A percentile compares a stretch with the other conserved stretches of the same genome.
Conservation (phyloP, 129 eudicot species). For the Oenanthe sinensis region DNA sequence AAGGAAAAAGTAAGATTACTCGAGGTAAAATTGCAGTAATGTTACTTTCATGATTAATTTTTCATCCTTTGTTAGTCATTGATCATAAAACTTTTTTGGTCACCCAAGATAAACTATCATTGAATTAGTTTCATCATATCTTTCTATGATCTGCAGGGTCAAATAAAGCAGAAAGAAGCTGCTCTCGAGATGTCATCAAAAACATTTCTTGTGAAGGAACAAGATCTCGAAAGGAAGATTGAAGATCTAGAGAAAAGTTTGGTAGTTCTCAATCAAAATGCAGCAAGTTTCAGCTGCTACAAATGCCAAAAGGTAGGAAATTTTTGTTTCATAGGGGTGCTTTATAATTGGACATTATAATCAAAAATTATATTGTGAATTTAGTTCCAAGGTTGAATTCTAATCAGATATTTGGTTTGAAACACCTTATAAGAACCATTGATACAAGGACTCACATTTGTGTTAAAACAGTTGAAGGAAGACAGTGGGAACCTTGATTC, state of each 20-base stretch:
- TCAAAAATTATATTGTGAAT: neutral
- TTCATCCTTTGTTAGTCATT: neutral
- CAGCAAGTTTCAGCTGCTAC: slow-evolving; percentile 11
- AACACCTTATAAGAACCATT: neutral
- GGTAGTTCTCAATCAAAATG: slow-evolving; percentile 39
- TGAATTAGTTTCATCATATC: neutral
- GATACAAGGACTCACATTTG: slow-evolving; percentile 9
- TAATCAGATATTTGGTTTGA: neutral
- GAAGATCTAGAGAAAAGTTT: slow-evolving; percentile 49
- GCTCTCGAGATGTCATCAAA: slow-evolving; percentile 52
- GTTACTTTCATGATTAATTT: neutral
- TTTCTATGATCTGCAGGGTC: slow-evolving; percentile 35
- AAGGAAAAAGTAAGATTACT: slow-evolving; percentile 71
- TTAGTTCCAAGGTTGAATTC: neutral
- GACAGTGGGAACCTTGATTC: neutral
- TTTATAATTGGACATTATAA: neutral
- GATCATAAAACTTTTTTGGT: neutral
- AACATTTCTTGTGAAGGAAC: slow-evolving; percentile 64
- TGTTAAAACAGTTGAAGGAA: slow-evolving; percentile 29
- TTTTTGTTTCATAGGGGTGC: neutral
- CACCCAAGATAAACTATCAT: neutral
- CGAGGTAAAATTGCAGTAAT: slow-evolving; percentile 50
- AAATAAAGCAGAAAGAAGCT: slow-evolving; percentile 58
- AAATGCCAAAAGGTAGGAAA: slow-evolving; percentile 21
- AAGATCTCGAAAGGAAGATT: slow-evolving; percentile 52